These are phyloP conservation scores for Phaeoacremonium minimum DNA, from an alignment of 2,329 filamentous ascomycete species.

Conservation along the genomic window DNA sequence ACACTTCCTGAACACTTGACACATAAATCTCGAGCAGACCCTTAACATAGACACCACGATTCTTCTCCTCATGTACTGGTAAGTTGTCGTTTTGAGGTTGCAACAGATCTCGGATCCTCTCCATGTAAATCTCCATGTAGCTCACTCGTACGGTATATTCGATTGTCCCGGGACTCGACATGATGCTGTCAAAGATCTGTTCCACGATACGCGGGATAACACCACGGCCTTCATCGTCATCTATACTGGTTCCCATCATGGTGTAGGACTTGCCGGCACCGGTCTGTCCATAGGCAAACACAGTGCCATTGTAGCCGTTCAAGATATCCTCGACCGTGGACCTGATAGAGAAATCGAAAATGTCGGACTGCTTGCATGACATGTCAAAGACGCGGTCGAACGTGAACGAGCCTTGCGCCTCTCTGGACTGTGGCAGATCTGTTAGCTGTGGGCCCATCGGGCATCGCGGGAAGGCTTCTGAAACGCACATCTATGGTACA, in stretches of 20 bases:
- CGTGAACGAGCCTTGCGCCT: constrained; percentile 82
- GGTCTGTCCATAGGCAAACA: constrained; percentile 98
- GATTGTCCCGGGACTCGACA: constrained; percentile 86
- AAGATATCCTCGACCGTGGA: constrained; percentile 96
- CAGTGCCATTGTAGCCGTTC: constrained; percentile 98
- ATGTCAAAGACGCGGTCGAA: constrained; percentile 98
- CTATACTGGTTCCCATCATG: constrained; percentile 97
- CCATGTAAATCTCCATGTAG: constrained; percentile 99
- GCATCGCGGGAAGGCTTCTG: neutral
- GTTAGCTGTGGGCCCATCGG: constrained; percentile 1
- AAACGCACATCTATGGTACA: constrained; percentile 76
- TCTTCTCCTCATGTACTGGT: constrained; percentile 97
- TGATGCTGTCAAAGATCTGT: constrained; percentile 94
- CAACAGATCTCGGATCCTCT: constrained; percentile 90
- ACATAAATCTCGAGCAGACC: constrained; percentile 93
- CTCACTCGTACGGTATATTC: constrained; percentile 98
- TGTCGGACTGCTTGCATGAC: constrained; percentile 82
- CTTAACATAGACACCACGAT: constrained; percentile 92
- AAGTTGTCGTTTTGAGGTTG: constrained; percentile 93
- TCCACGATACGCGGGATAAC: constrained; percentile 96
- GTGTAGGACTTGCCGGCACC: constrained; percentile 98
- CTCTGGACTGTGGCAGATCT: constrained; percentile 64
- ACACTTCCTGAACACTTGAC: constrained; percentile 91
- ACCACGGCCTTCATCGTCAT: constrained; percentile 81
- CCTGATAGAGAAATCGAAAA: constrained; percentile 97